These are phyloP conservation scores for Vitis rupestris DNA, from an alignment of 164 flowering plant genomes.

Conservation along the genomic window DNA sequence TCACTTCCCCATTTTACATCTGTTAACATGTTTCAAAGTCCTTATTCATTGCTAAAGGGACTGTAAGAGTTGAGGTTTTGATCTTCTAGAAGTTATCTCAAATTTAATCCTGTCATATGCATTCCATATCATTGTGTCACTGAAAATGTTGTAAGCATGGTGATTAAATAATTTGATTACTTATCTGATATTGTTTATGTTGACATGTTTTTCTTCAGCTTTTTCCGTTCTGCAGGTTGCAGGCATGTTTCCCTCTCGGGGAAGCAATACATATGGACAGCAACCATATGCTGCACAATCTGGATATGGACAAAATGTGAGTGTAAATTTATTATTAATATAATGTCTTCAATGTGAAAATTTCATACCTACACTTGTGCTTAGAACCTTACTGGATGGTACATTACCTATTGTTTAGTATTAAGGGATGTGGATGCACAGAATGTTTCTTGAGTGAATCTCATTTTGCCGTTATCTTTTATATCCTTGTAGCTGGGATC, in stretches of 20 bases:
- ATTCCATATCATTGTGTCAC: too few relatives aligned
- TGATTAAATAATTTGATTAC: too few relatives aligned
- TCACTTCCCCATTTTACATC: too few relatives aligned
- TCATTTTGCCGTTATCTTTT: conserved; percentile 2
- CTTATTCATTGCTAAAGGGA: too few relatives aligned
- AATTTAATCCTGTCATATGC: too few relatives aligned
- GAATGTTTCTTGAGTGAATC: background rate
- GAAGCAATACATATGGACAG: conserved; percentile 64
- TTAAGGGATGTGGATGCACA: background rate
- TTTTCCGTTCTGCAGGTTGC: background rate
- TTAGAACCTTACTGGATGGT: background rate
- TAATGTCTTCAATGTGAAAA: too few relatives aligned
- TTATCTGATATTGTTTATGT: background rate
- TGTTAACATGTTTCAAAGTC: too few relatives aligned
- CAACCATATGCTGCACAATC: conserved; percentile 69
- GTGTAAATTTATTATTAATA: conserved; percentile 5
- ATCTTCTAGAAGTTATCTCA: too few relatives aligned
- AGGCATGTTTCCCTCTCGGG: conserved; percentile 59
- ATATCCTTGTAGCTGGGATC: conserved; percentile 45
- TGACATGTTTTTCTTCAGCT: background rate
- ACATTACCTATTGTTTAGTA: background rate
- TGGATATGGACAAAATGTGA: conserved; percentile 67
- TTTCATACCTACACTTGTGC: too few relatives aligned
- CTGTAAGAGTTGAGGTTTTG: too few relatives aligned
- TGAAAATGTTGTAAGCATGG: too few relatives aligned